Base-by-base conservation (phyloP, 2,329 filamentous ascomycete species). In the Clarireedia monteithiana region DNA sequence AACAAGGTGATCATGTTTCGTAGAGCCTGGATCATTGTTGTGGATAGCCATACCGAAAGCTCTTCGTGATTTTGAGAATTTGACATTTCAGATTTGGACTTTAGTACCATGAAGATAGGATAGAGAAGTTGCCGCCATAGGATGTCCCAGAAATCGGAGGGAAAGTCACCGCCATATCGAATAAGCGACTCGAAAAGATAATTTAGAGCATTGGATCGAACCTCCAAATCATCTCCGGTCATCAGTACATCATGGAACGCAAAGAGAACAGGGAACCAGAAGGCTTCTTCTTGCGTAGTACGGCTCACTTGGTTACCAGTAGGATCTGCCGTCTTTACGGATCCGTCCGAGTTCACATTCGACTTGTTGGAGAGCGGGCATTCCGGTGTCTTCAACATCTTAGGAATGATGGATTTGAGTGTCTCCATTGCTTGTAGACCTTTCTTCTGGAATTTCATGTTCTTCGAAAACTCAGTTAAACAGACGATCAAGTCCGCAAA, bases 241-340 rank as follows among this genome's bases (percentile, higher is more conserved):
- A 99, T 99, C 48, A 99, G 76, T 23, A 99, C 91, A 70, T 99
- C 94, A 69, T 99, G 94, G 77, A 99, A 99, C 3, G 95, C 92
- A 68, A 99, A 97, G 30, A 99, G 77, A 5, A 99, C 89, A 0
- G 94, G 94, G 71, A 99, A 99, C 94, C 94, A 99, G 72, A 91
- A 99, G 39, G 95, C 91, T 70, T 97, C 94, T 70, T 99, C 95
- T 61, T 94, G 84, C 4, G 91, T 95, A 47, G 95, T 95, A 53
- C 87, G 85, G 56, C 78, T 88, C 55, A 84, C 84, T 58, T 85
- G 83, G 67, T 77, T 75, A 23, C 76, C 71, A 27, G 78, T 74
- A 6, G 77, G 76, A 5, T 69, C 68, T 15, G 53, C 30, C 2
- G 61, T 59, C 40, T 65, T 68, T 15, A 61, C 59, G n/a, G 67